Conservation (phyloP, 108 stramenopile genomes). For the Skeletonema grethae region DNA sequence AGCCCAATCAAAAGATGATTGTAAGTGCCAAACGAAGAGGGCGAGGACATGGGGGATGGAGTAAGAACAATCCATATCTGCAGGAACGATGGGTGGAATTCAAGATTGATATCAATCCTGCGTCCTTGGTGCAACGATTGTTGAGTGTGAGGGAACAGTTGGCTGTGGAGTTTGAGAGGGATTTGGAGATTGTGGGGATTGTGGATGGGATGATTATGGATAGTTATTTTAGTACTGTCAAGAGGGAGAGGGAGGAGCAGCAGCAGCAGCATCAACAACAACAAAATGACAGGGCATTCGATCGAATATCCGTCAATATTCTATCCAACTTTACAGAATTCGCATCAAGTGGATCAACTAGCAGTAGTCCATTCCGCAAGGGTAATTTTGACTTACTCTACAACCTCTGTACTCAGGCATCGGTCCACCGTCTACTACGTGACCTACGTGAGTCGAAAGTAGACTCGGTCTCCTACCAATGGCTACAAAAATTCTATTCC, state of each 20-base stretch:
- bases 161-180: slow-evolving; percentile 67
- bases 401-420: slow-evolving; percentile 72
- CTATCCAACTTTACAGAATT: slow-evolving; percentile 47
- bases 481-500: slow-evolving; percentile 64
- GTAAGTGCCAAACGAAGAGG: slow-evolving; percentile 52
- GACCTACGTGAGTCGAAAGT: slow-evolving; percentile 14
- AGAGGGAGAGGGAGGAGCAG: slow-evolving; percentile 24
- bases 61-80: slow-evolving; percentile 68
- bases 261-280: no score
- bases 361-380: slow-evolving; percentile 59
- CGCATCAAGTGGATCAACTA: not conserved
- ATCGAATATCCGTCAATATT: slow-evolving; percentile 51
- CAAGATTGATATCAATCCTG: slow-evolving; percentile 71
- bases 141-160: slow-evolving; percentile 77
- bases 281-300: slow-evolving; percentile 32
- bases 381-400: slow-evolving; percentile 81
- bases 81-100: slow-evolving; percentile 74
- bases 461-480: slow-evolving; percentile 40
- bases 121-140: slow-evolving; percentile 66
- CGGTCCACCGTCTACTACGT: slow-evolving; percentile 70
- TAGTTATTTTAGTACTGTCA: slow-evolving; percentile 52
- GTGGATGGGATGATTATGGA: slow-evolving; percentile 65
- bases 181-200: slow-evolving; percentile 59
- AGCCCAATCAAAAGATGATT: slow-evolving; percentile 61
- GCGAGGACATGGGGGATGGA: slow-evolving; percentile 52